Conservation (phyloP, 306 rosid species). For the Cajanus cajan region DNA sequence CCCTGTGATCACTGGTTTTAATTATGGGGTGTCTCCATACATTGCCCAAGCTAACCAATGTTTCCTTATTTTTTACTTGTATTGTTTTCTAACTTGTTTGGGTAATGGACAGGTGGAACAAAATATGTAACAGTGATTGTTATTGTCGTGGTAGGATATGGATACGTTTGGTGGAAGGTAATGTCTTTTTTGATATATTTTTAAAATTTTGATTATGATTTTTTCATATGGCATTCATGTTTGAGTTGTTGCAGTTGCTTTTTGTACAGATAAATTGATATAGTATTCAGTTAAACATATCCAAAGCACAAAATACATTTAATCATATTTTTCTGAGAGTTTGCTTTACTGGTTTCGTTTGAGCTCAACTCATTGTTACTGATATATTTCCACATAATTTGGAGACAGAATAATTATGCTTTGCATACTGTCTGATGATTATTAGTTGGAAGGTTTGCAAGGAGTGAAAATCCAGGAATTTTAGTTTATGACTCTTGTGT, state of each 20-base stretch:
- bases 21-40: neutral
- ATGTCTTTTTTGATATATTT: neutral
- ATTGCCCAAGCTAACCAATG: neutral
- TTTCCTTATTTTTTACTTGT: slow-evolving; percentile 5
- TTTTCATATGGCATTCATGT: neutral
- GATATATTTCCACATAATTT: neutral
- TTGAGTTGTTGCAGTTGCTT: slow-evolving; percentile 7
- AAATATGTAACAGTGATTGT: slow-evolving; percentile 66
- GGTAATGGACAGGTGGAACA: slow-evolving; percentile 52
- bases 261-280: neutral
- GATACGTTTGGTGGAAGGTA: slow-evolving; percentile 97
- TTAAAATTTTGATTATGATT: neutral
- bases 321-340: slow-evolving; percentile 2
- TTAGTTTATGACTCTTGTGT: slow-evolving; percentile 20
- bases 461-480: neutral
- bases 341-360: neutral
- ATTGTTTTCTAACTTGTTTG: slow-evolving; percentile 35
- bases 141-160: slow-evolving; percentile 70
- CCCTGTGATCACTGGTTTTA: slow-evolving; percentile 11
- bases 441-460: slow-evolving; percentile 1
- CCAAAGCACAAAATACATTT: neutral
- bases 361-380: slow-evolving; percentile 17
- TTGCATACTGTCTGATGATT: neutral
- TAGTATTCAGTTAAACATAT: neutral
- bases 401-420: neutral